Percentiles rank a stretch among this genome's conserved stretches.
Evolutionary conservation across 352 stramenopile genomes (phyloP).

Genomic region (Thalassiosira ordinaria): DNA sequence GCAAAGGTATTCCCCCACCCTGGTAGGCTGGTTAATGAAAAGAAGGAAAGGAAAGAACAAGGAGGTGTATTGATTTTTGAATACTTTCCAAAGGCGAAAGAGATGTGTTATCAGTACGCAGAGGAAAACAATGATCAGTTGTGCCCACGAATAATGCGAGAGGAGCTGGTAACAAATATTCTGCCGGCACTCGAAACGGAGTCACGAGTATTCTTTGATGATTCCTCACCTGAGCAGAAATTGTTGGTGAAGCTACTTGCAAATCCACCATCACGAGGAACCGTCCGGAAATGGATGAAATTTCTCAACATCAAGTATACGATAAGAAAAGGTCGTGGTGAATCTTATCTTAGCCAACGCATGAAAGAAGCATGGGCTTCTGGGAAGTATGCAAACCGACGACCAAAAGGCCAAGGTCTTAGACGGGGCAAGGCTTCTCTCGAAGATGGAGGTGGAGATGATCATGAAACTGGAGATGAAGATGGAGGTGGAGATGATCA

Average conservation of each 20-base stretch:
- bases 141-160: too few relatives aligned
- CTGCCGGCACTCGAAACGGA: neutral
- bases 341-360: neutral
- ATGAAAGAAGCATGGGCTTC: slow-evolving; percentile 15
- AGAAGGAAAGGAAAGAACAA: neutral
- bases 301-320: neutral
- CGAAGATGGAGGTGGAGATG: too few relatives aligned
- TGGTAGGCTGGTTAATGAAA: neutral
- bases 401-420: slow-evolving; percentile 19
- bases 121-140: neutral
- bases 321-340: neutral
- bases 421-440: slow-evolving; percentile 5
- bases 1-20: slow-evolving; percentile 1
- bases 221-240: slow-evolving; percentile 2
- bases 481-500: too few relatives aligned
- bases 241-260: slow-evolving; percentile 6
- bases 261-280: neutral
- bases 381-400: slow-evolving; percentile 13
- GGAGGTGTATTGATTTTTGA: neutral
- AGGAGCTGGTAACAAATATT: neutral
- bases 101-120: neutral
- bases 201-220: neutral
- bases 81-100: slow-evolving; percentile 14
- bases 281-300: neutral
- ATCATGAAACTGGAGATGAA: too few relatives aligned